Base-by-base conservation (phyloP, 352 stramenopile species). In the Aphanomyces cochlioides region DNA sequence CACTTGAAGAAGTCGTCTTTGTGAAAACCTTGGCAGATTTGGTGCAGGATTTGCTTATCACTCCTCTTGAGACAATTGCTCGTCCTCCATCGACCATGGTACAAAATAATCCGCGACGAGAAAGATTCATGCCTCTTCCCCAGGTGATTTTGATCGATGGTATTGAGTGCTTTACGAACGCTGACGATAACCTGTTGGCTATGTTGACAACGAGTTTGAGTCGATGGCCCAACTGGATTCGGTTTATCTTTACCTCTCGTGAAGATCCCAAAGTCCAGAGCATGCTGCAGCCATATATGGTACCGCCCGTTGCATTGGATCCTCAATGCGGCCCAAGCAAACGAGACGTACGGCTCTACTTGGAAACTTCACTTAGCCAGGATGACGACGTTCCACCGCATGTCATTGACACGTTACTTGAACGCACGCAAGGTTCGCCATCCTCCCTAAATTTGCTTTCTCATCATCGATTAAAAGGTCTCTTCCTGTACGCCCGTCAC, bases 401-500 rank as follows among this genome's bases (percentile, higher is more conserved):
- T 36, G 50, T 58, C 17, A 58, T 58, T 2, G 50, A 58, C 21
- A 17, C 36, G 7, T 36, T 58, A 8, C 15, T 58, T 36, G 50
- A 58, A 1, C 57, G 57, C 38, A n/a, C 57, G 2, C 28, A 66
- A 64, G 84, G 84, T 58, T 12, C 50, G 28, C 2, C 28, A 28
- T 28, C 28, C 28, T 28, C 28, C 28, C 28, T 28, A 28, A n/a
- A 1, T 1, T 50, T 50, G 0, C 43, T n/a, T n/a, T n/a, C 10
- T n/a, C 10, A 12, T 50, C 43, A 50, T n/a, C 17, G 43, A 50
- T 50, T 2, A 28, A 50, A 37, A 58, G 50, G 50, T 1, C 68
- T 90, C 28, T 91, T 91, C 40, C 47, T 90, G 19, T 91, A 91
- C 39, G 84, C 84, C 3, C 82, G 88, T 58, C 89, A 91, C 66